These are phyloP conservation scores for Magnusiomyces tetraspermus DNA, from an alignment of 1,139 yeast species.

Conservation along the genomic window DNA sequence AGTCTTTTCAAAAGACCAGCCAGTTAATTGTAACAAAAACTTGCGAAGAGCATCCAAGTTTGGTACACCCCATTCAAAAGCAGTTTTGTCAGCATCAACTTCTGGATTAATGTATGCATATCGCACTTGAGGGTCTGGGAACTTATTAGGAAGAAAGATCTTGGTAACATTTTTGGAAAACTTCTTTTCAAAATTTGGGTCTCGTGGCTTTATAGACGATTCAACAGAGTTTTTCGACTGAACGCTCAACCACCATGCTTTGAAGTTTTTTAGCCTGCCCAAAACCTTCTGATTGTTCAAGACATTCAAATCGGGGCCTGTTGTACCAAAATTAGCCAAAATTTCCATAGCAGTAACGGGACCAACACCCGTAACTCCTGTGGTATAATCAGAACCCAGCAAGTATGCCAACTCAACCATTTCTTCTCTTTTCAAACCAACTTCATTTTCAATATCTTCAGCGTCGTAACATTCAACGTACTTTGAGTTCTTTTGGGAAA, in stretches of 20 bases:
- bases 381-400: slow-evolving; percentile 90
- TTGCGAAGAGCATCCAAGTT: slow-evolving; percentile 69
- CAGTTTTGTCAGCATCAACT: slow-evolving; percentile 69
- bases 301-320: background rate
- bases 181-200: slow-evolving; percentile 30
- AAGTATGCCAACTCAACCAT: slow-evolving; percentile 72
- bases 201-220: slow-evolving; percentile 1
- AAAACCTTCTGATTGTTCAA: slow-evolving; percentile 17
- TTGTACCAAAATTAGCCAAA: slow-evolving; percentile 66
- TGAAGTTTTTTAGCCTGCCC: slow-evolving; percentile 35
- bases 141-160: slow-evolving; percentile 48
- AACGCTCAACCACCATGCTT: slow-evolving; percentile 47
- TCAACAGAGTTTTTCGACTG: slow-evolving; percentile 31
- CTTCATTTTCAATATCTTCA: slow-evolving; percentile 48
- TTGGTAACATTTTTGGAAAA: slow-evolving; percentile 55
- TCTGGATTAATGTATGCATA: slow-evolving; percentile 73
- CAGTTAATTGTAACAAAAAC: slow-evolving; percentile 60
- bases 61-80: slow-evolving; percentile 86
- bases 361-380: slow-evolving; percentile 84
- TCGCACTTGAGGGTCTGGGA: slow-evolving; percentile 61
- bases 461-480: slow-evolving; percentile 78
- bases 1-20: slow-evolving; percentile 69
- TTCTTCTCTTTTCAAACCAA: slow-evolving; percentile 55
- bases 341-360: slow-evolving; percentile 90
- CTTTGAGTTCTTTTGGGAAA: slow-evolving; percentile 36